Evolutionary conservation across 1,284 basidiomycete genomes (phyloP).

Genomic region (Apiotrichum laibachii): DNA sequence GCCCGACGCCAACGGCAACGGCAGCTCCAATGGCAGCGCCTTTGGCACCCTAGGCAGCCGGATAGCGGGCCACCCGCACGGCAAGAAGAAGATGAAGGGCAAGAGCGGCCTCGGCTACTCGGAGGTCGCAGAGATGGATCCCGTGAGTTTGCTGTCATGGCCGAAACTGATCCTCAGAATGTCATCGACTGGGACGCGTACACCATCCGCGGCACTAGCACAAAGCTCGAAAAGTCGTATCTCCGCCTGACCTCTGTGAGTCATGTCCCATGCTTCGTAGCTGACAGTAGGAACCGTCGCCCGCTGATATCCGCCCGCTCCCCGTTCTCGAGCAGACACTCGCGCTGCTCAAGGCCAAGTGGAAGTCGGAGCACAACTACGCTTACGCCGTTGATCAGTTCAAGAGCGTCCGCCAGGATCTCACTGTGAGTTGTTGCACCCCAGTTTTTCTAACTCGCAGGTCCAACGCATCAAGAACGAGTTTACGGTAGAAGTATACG

Average conservation of each 20-base stretch:
- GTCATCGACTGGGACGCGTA: conserved; percentile 94
- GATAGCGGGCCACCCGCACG: conserved; percentile 19
- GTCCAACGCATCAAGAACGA: conserved; percentile 99
- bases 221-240: conserved; percentile 92
- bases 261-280: conserved; percentile 8
- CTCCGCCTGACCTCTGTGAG: conserved; percentile 86
- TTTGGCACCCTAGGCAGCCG: conserved; percentile 12
- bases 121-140: conserved; percentile 50
- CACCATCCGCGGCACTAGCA: conserved; percentile 89
- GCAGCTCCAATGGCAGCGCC: background rate
- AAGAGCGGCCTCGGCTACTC: conserved; percentile 38
- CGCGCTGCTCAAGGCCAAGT: conserved; percentile 79
- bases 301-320: conserved; percentile 88
- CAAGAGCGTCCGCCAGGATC: conserved; percentile 94
- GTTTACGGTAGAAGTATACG: conserved; percentile 96
- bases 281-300: conserved; percentile 75
- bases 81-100: conserved; percentile 41
- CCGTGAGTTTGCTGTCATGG: conserved; percentile 41
- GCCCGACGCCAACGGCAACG: conserved; percentile 16
- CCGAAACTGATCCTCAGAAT: conserved; percentile 59
- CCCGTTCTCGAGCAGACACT: conserved; percentile 80
- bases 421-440: conserved; percentile 68
- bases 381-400: conserved; percentile 96
- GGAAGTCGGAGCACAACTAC: conserved; percentile 77
- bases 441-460: conserved; percentile 53